phyloP scores from a whole-genome alignment of 2,329 filamentous ascomycete genomes.

The Colletotrichum limetticola region DNA sequence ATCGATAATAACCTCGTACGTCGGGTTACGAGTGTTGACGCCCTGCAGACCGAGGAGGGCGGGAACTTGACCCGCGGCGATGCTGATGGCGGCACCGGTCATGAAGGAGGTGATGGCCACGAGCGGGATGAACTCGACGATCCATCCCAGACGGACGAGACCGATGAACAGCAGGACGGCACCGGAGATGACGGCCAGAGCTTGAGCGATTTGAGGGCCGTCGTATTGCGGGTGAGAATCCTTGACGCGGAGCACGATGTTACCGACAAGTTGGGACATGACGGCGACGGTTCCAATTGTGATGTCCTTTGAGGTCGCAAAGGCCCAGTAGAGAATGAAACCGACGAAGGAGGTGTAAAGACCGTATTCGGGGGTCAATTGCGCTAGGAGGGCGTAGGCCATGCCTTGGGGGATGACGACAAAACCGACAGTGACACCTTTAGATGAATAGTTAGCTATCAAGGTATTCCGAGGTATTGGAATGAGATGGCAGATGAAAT shows the following conservation, averaged over 20 bases:
- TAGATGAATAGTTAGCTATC: constrained; percentile 27
- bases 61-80: constrained; percentile 59
- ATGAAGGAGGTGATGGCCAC: constrained; percentile 62
- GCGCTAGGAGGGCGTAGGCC: constrained; percentile 80
- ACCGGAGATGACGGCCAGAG: constrained; percentile 57
- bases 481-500: no score
- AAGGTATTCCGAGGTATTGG: neutral
- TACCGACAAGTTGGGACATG: constrained; percentile 61
- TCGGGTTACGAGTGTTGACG: constrained; percentile 56
- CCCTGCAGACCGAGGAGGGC: constrained; percentile 53
- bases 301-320: constrained; percentile 87
- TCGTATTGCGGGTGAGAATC: constrained; percentile 46
- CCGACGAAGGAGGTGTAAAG: constrained; percentile 87
- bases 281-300: constrained; percentile 72
- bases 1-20: constrained; percentile 57
- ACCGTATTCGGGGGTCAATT: constrained; percentile 75
- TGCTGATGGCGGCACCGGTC: constrained; percentile 61
- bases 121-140: constrained; percentile 63
- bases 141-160: constrained; percentile 58
- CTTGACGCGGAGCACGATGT: constrained; percentile 53
- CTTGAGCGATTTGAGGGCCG: constrained; percentile 54
- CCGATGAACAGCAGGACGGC: constrained; percentile 56
- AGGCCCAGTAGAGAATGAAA: constrained; percentile 83
- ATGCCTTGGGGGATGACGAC: constrained; percentile 84
- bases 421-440: constrained; percentile 72